Percentiles rank a stretch among this genome's conserved stretches.
Conservation (phyloP, 2,329 filamentous ascomycete species). For the Esteya vermicola region DNA sequence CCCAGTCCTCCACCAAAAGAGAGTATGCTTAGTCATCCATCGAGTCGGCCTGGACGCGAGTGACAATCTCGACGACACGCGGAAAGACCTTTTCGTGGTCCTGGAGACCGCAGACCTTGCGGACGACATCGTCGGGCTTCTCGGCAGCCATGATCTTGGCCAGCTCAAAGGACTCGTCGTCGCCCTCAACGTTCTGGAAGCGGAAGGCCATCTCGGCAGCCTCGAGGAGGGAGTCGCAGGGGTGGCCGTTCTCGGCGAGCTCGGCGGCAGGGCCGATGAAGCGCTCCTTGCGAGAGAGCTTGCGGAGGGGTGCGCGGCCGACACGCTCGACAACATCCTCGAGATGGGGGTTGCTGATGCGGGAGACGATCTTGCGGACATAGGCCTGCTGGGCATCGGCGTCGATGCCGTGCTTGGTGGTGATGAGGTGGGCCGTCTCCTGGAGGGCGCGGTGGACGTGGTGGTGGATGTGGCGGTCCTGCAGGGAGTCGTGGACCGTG, state of each 20-base stretch:
- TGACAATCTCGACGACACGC: constrained; percentile 62
- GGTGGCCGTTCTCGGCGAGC: constrained; percentile 67
- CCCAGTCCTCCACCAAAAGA: no score
- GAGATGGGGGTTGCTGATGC: constrained; percentile 86
- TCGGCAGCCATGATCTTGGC: constrained; percentile 71
- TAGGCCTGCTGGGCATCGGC: constrained; percentile 68
- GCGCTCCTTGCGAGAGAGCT: constrained; percentile 87
- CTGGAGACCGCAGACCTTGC: constrained; percentile 70
- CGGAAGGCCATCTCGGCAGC: constrained; percentile 84
- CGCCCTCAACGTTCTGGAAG: constrained; percentile 87
- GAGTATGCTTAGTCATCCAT: constrained; percentile 10
- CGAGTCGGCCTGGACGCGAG: constrained; percentile 62
- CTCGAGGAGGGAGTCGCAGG: constrained; percentile 59
- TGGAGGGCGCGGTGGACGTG: constrained; percentile 67
- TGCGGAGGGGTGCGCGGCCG: constrained; percentile 84
- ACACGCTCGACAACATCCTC: constrained; percentile 92
- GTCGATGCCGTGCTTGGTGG: constrained; percentile 65
- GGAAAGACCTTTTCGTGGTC: constrained; percentile 62
- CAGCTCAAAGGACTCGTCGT: constrained; percentile 78
- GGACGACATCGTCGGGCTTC: constrained; percentile 59
- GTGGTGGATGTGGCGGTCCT: constrained; percentile 63
- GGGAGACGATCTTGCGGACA: constrained; percentile 79
- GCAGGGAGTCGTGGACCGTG: constrained; percentile 79
- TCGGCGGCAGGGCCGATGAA: constrained; percentile 87
- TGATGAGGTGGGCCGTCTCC: constrained; percentile 79